Base-by-base conservation (phyloP, 2,329 filamentous ascomycete genomes). In the Fusarium begoniae region DNA sequence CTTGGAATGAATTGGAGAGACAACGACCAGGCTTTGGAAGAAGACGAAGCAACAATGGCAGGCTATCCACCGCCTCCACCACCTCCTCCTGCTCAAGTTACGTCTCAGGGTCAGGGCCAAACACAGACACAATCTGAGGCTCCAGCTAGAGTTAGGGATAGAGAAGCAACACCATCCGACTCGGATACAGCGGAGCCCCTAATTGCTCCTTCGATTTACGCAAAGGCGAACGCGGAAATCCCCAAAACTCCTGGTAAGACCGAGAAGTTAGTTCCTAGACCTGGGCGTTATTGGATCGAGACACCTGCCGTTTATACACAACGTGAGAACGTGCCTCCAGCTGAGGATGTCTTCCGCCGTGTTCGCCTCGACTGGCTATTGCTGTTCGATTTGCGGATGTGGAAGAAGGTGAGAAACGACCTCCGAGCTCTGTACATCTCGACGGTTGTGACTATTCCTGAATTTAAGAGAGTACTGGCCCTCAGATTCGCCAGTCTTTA, bases 401-500 rank as follows among this genome's bases (percentile, higher is more conserved):
- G 96, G 96, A 99, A 99, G 84, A 96, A 95, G 81, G 90, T 97
- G 38, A 91, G 96, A 64, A 95, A 96, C 56, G 94, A 97, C 80
- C 88, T 99, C 64, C 92, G 96, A 38, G 93, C 98, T 72, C 89
- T 99, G 3, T 98, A 98, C 83, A 98, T 99, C 77, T 96, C 94
- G 55, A 99, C 96, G 0, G 94, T 99, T 10, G 95, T 99, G 54
- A 94, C 94, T 11, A 94, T 99, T 62, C 96, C 96, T 9, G 90
- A 97, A 80, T 99, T 99, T 88, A 99, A 99, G 84, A 92, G 96
- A 26, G 91, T 99, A 15, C 87, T 99, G 63, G 95, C 96, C 5
- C 86, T 99, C 48, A 91, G 96, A n/a, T 97, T 99, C 81, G 94
- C 97, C 60, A 96, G 95, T 2, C 87, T 99, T 7, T 99, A 99